Base-by-base conservation (phyloP, 106 monocot genomes). In the Dendrobium nobile region DNA sequence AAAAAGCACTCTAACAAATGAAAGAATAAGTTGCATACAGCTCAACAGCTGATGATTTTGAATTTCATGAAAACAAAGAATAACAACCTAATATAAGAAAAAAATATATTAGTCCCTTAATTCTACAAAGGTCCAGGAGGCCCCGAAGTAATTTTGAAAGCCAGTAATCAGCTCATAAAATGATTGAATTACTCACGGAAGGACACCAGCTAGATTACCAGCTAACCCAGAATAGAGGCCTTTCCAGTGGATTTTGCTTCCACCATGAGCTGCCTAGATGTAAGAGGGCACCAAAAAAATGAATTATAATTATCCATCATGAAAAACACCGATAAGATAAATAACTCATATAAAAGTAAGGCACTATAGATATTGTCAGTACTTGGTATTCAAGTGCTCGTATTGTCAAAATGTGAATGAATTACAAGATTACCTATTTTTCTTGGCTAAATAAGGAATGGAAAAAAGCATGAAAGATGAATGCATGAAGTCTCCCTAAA, bases 131-230 rank as follows among this genome's bases (percentile, higher is more conserved):
- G 26, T 33, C 51, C 33, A 70, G 31, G 1, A 70, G 70, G 18
- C 31, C 70, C 15, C 2, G 13, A 4, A 42, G 42, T 27, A 73
- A 42, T 73, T 43, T 73, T 73, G 15, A 73, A 41, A 41, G 43
- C 19, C 17, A 72, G 15, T 20, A 73, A 47, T 79, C 61, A 61
- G 65, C 2, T 1, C 10, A 67, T 67, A 37, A 67, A 74, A 31
- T 67, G 84, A 81, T 26, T 48, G 5, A 73, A 73, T 41, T 40
- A 87, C 92, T 92, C 45, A 98, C 99, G 99, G 99, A 67, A 99
- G 87, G 27, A 99, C 99, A 47, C 99, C 99, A 79, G 82, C 93
- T 75, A 99, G 88, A 87, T 99, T 99, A 64, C 99, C 99, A 83
- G 87, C 86, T 79, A 99, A 87, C 82, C 99, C 99, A 83, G 99